Base-by-base conservation (phyloP, 768 basidiomycete genomes). In the Collybia mongolica region DNA sequence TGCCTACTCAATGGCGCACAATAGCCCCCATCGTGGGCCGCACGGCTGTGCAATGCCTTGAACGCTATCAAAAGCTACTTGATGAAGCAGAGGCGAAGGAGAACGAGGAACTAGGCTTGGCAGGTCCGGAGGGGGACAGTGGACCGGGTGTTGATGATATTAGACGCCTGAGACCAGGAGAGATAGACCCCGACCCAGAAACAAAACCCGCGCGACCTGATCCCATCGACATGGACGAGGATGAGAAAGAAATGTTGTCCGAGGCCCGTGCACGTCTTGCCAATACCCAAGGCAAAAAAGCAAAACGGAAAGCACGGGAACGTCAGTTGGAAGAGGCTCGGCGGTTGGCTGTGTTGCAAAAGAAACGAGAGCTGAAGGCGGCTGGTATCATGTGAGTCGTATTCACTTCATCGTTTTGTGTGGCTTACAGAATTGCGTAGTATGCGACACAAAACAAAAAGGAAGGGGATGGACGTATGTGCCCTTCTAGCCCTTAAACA, bases 211-310 rank as follows among this genome's bases (percentile, higher is more conserved):
- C 97, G 9, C 82, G 97, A 22, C 97, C 97, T 5, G 97, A 99
- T 73, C 97, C 97, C 5, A 98, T 98, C 59, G 97, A 99, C 71
- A 99, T 99, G 97, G 97, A 99, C 65, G 97, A 99, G 72, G 97
- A 98, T 64, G 95, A 98, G 71, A 98, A 98, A 84, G 97, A 98
- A 68, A 98, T 99, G 97, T 72, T 99, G 61, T 98, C 97, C 1
- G 97, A 99, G 68, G 97, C 97, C 23, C 87, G 97, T 58, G 97
- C 97, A 5, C 87, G 97, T 72, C 78, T 99, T 29, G 97, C 97
- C 44, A 99, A 99, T 65, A 99, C 97, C 0, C 97, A 99, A 68
- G 97, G 97, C 29, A 99, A 99, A 70, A 99, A 99, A 69, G 97
- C 97, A 2, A 99, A 99, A 68, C 88, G 97, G 59, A 99, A 98